A percentile compares a stretch with the other conserved stretches of the same genome.
Evolutionary conservation across 257 asterid species (phyloP).

Genomic region (Salvia hispanica): DNA sequence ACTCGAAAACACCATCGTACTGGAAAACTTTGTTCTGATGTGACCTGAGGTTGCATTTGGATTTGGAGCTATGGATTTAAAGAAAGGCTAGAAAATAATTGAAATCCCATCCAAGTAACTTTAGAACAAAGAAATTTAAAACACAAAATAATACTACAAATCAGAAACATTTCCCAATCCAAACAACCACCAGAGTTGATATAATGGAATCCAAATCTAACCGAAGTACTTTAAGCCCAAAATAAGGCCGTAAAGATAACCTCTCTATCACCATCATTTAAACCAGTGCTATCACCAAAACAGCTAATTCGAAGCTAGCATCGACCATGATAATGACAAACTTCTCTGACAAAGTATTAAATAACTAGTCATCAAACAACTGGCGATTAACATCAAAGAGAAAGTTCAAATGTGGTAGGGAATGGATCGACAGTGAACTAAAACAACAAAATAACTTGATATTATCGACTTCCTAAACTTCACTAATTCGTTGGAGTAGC

Average conservation of each 20-base stretch:
- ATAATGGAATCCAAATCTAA: background rate
- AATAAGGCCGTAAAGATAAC: background rate
- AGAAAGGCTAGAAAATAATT: background rate
- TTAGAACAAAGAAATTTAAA: background rate
- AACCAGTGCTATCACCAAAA: background rate
- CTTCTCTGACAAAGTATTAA: background rate
- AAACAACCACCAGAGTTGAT: background rate
- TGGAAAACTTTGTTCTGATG: background rate
- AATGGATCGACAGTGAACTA: background rate
- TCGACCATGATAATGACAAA: constrained; percentile 6
- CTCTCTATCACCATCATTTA: background rate
- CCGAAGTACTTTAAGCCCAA: background rate
- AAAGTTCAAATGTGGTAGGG: background rate
- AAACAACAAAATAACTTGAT: background rate
- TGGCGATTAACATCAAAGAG: constrained; percentile 3
- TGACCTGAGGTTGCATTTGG: constrained; percentile 3
- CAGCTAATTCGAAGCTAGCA: background rate
- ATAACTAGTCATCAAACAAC: background rate
- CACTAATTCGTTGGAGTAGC: background rate
- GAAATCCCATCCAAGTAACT: constrained; percentile 1
- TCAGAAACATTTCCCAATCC: background rate
- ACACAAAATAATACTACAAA: background rate
- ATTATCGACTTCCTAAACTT: background rate
- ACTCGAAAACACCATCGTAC: too few relatives aligned
- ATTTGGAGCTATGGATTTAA: background rate